Base-by-base conservation (phyloP, 495 filamentous ascomycete species). In the Letharia columbiana region DNA sequence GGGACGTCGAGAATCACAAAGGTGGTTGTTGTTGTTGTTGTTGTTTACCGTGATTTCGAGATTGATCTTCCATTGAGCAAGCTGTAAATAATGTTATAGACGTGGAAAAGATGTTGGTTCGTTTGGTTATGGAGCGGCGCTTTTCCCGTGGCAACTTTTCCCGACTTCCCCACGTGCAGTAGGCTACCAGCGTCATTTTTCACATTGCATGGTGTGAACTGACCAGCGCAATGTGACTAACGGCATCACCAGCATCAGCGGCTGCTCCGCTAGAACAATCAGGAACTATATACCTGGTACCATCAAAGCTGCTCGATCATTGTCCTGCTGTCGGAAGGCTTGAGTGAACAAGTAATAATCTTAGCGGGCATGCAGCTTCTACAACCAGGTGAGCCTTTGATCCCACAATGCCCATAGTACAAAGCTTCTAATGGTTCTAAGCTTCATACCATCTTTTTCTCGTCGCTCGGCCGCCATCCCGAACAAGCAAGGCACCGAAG, bases 361-460 rank as follows among this genome's bases (percentile, higher is more conserved):
- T 94, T 28, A 35, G 35, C 23, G 35, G 8, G 47, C 12, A 56
- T 64, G 39, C 31, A 52, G 0, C 41, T 57, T 58, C 39, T n/a
- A 45, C 41, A n/a, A 45, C 49, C 23, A 58, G 17, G 63, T 64
- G 35, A 42, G 49, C 37, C 20, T 56, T 50, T 33, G 17, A 20
- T 20, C 6, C 17, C 17, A n/a, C 18, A 31, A 8, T 28, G 5
- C 12, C 18, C 8, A 1, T 20, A 23, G 15, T 31, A 11, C 35
- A 20, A 17, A 11, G 1, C 4, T 11, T 45, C n/a, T 42, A 23
- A 57, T n/a, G 5, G 4, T 15, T 58, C 6, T n/a, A 64, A 81
- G 78, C 73, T 86, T 91, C 54, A 83, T 96, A 66, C 84, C 96
- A 70, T 86, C 87, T 69, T 89, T 91, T 18, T 89, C 92, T 41